Percentiles rank a stretch among this genome's conserved stretches.
phyloP scores from a whole-genome alignment of 164 flowering plant genomes.

The Tetracentron sinense region DNA sequence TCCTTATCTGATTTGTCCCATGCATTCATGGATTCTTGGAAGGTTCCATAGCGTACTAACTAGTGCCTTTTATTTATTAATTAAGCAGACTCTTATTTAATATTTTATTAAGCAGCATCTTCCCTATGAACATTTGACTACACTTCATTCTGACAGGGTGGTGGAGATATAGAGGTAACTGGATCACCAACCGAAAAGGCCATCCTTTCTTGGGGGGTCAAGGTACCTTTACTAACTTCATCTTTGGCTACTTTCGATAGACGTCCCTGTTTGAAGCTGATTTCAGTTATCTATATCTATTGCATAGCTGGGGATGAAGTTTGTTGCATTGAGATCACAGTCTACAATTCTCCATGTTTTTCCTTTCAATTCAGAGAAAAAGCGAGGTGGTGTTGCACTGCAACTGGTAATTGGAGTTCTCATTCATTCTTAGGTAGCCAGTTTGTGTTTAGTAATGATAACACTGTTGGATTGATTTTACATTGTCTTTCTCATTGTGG shows the following conservation, averaged over 20 bases:
- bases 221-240: constrained; percentile 39
- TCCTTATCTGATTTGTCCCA: too few relatives aligned
- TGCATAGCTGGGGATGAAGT: constrained; percentile 83
- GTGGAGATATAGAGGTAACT: constrained; percentile 68
- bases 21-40: too few relatives aligned
- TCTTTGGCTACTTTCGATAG: background rate
- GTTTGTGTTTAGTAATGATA: too few relatives aligned
- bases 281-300: constrained; percentile 4
- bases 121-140: background rate
- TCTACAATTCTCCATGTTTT: constrained; percentile 67
- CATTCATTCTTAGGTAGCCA: background rate
- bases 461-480: background rate
- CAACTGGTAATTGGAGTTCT: constrained; percentile 43
- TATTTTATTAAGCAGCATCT: too few relatives aligned
- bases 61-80: too few relatives aligned
- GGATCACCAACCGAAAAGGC: constrained; percentile 99
- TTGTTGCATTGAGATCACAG: constrained; percentile 46
- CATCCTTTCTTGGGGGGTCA: constrained; percentile 76
- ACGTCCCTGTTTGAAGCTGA: background rate
- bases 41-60: too few relatives aligned
- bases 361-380: constrained; percentile 95
- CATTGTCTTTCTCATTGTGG: background rate
- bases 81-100: too few relatives aligned
- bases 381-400: constrained; percentile 85
- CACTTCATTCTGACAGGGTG: constrained; percentile 28